Evolutionary conservation across 1,284 basidiomycete genomes (phyloP).

Genomic region (Fistulinella staudtii): DNA sequence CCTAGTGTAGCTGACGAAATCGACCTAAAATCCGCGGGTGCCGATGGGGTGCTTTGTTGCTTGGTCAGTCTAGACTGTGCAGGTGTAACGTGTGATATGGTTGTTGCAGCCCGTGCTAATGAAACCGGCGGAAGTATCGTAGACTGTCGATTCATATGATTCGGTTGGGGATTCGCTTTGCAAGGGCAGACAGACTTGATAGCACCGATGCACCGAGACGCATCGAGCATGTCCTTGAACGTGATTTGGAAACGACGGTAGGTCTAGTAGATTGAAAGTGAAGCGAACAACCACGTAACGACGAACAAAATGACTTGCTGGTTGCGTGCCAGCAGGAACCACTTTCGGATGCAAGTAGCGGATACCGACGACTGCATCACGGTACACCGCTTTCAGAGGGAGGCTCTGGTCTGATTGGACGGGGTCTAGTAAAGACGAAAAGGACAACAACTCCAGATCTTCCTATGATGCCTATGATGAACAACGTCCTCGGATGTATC

Average conservation of each 20-base stretch:
- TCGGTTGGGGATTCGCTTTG: constrained; percentile 44
- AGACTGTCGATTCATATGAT: constrained; percentile 15
- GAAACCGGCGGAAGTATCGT: constrained; percentile 19
- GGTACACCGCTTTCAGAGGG: constrained; percentile 73
- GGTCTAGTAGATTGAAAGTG: constrained; percentile 35
- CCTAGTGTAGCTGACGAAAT: neutral
- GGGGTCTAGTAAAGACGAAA: constrained; percentile 42
- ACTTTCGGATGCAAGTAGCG: constrained; percentile 58
- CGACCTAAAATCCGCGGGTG: neutral
- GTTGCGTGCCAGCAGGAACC: constrained; percentile 34
- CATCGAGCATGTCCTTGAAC: constrained; percentile 47
- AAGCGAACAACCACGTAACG: constrained; percentile 2
- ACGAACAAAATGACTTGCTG: constrained; percentile 34
- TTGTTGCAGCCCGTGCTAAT: constrained; percentile 19
- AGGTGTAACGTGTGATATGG: neutral
- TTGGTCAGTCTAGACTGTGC: neutral
- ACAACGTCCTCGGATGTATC: neutral
- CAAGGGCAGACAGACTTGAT: constrained; percentile 70
- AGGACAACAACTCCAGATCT: constrained; percentile 65
- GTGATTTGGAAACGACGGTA: constrained; percentile 74
- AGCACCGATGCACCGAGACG: constrained; percentile 54
- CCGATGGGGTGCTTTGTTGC: constrained; percentile 5
- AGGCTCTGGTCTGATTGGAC: constrained; percentile 42
- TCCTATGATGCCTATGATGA: constrained; percentile 50
- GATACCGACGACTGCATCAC: constrained; percentile 66